Conservation (phyloP, 768 basidiomycete species). For the Cyclocybe aegerita region DNA sequence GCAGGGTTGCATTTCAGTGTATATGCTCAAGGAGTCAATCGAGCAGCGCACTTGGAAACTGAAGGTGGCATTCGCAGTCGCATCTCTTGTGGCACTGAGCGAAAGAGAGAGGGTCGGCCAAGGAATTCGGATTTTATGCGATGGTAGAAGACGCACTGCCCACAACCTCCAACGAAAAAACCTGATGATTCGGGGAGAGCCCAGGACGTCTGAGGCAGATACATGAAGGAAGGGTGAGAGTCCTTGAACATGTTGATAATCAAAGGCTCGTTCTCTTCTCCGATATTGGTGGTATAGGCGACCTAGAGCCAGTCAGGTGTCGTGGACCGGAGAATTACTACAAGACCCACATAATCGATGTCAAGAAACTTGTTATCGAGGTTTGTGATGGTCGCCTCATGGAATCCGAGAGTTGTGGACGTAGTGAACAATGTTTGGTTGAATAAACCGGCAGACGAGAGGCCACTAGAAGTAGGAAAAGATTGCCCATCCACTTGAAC, state of each 20-base stretch:
- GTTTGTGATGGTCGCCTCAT: constrained; percentile 21
- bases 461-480: constrained; percentile 10
- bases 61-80: no score
- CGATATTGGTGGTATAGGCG: constrained; percentile 29
- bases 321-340: background rate
- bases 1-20: constrained; percentile 10
- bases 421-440: constrained; percentile 10
- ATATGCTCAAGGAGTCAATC: no score
- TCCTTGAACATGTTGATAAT: constrained; percentile 31
- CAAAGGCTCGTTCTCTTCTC: constrained; percentile 21
- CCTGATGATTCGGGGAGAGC: constrained; percentile 29
- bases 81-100: no score
- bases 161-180: constrained; percentile 43
- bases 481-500: constrained; percentile 19
- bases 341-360: constrained; percentile 35
- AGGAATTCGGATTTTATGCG: no score
- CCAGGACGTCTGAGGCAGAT: constrained; percentile 32
- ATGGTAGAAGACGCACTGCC: constrained; percentile 33
- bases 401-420: constrained; percentile 10
- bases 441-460: background rate
- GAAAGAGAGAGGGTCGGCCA: no score
- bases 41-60: no score
- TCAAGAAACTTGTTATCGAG: constrained; percentile 27
- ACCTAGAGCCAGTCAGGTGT: constrained; percentile 20
- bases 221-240: constrained; percentile 33